Conservation (phyloP, 2,329 filamentous ascomycete genomes). For the Hypoxylon sp. region DNA sequence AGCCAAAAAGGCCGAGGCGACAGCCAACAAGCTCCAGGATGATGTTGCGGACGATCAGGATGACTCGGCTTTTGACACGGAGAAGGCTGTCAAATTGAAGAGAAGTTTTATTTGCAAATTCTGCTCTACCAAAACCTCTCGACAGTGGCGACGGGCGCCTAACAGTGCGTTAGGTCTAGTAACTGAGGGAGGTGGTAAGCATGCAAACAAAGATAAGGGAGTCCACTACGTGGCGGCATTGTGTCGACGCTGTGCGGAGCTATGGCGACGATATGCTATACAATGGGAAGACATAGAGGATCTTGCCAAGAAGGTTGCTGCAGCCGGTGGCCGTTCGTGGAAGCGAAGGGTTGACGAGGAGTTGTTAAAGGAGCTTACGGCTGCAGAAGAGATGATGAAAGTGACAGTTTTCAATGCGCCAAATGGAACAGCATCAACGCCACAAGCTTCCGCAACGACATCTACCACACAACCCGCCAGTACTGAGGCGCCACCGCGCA, state of each 20-base stretch:
- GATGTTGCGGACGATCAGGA: constrained; percentile 94
- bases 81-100: constrained; percentile 85
- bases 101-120: constrained; percentile 94
- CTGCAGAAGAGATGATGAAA: constrained; percentile 73
- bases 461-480: constrained; percentile 51
- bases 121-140: constrained; percentile 82
- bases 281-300: constrained; percentile 97
- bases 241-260: constrained; percentile 88
- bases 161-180: constrained; percentile 80
- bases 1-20: constrained; percentile 79
- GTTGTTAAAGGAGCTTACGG: constrained; percentile 79
- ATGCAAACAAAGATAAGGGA: constrained; percentile 86
- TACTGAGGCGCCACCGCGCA: constrained; percentile 70
- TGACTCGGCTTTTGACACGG: constrained; percentile 94
- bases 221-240: constrained; percentile 83
- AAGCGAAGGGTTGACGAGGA: constrained; percentile 95
- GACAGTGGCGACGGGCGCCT: constrained; percentile 93
- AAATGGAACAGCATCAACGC: constrained; percentile 49
- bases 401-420: constrained; percentile 59
- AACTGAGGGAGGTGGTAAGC: constrained; percentile 74
- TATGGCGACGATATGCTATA: constrained; percentile 97
- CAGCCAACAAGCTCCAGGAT: constrained; percentile 83
- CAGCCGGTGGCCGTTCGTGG: constrained; percentile 84
- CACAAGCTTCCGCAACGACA: constrained; percentile 53
- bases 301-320: constrained; percentile 86